Evolutionary conservation across 2,329 filamentous ascomycete genomes (phyloP).

Genomic region (Trichoderma simmonsii): DNA sequence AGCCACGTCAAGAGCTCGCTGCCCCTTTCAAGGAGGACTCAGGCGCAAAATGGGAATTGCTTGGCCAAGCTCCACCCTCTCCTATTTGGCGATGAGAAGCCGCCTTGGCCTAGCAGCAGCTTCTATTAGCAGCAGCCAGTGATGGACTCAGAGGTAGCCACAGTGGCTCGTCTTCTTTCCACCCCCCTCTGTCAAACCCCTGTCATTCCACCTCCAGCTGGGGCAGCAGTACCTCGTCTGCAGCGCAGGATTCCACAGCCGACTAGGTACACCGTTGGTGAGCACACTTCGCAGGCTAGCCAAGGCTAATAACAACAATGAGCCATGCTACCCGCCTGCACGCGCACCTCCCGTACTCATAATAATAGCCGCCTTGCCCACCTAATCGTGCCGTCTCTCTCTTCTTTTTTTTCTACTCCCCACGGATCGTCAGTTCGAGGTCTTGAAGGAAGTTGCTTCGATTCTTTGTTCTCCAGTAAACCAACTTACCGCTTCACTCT

Average conservation of each 20-base stretch:
- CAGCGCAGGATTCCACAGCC: conserved; percentile 16
- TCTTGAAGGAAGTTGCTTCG: conserved; percentile 48
- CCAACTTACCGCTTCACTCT: conserved; percentile 73
- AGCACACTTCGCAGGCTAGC: neutral
- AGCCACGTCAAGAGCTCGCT: neutral
- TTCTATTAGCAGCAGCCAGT: neutral
- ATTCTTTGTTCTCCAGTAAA: conserved; percentile 43
- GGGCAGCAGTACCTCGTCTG: conserved; percentile 14
- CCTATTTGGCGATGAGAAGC: conserved; percentile 18
- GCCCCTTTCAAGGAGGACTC: conserved; percentile 13
- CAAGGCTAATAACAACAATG: conserved; percentile 16
- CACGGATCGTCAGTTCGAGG: conserved; percentile 48
- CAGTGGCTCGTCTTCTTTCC: conserved; percentile 24
- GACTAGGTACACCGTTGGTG: conserved; percentile 15
- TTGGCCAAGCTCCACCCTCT: conserved; percentile 22
- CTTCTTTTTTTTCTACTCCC: conserved; percentile 34
- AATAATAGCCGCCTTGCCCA: conserved; percentile 43
- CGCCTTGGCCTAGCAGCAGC: conserved; percentile 15
- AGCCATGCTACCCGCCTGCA: conserved; percentile 16
- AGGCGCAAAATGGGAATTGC: conserved; percentile 22
- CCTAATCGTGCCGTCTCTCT: conserved; percentile 35
- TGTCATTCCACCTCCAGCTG: conserved; percentile 15
- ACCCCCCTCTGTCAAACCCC: conserved; percentile 7
- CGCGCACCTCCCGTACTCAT: conserved; percentile 20
- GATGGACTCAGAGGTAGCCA: conserved; percentile 27